Conservation (phyloP, 1,284 basidiomycete genomes). For the Neolentinus lepideus region DNA sequence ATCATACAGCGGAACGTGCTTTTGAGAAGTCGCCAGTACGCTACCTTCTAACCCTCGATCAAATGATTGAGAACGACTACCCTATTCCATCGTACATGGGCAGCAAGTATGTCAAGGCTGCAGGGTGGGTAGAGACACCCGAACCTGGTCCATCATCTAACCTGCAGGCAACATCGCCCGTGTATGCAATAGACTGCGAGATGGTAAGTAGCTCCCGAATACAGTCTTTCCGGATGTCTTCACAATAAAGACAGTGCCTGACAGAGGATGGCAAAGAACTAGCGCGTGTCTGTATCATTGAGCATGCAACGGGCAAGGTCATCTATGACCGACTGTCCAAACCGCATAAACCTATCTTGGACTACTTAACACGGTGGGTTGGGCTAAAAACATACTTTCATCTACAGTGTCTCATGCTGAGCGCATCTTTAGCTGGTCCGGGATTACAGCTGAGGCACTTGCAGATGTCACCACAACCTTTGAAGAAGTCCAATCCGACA, state of each 20-base stretch:
- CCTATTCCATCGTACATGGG: conserved; percentile 76
- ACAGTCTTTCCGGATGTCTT: not conserved
- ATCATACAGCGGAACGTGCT: conserved; percentile 45
- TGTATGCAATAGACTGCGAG: conserved; percentile 85
- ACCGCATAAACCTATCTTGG: conserved; percentile 72
- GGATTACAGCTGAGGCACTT: conserved; percentile 76
- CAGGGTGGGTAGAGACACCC: conserved; percentile 75
- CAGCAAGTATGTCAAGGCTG: conserved; percentile 51
- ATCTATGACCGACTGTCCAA: conserved; percentile 85
- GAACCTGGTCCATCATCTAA: conserved; percentile 22
- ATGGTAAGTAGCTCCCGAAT: conserved; percentile 54
- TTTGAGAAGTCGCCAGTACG: conserved; percentile 54
- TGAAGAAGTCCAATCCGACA: conserved; percentile 63
- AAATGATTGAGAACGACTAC: conserved; percentile 91
- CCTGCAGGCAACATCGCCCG: conserved; percentile 26
- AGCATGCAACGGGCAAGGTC: conserved; percentile 62
- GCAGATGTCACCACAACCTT: conserved; percentile 67
- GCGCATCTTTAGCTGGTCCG: conserved; percentile 63
- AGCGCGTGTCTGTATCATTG: conserved; percentile 77
- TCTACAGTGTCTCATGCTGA: not conserved
- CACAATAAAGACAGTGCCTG: conserved; percentile 47
- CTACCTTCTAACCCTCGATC: conserved; percentile 70
- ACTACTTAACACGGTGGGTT: conserved; percentile 80
- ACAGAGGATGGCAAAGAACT: conserved; percentile 86
- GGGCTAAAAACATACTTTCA: too few relatives aligned